Base-by-base conservation (phyloP, 176 grass and related monocot genomes). In the Leersia perrieri region DNA sequence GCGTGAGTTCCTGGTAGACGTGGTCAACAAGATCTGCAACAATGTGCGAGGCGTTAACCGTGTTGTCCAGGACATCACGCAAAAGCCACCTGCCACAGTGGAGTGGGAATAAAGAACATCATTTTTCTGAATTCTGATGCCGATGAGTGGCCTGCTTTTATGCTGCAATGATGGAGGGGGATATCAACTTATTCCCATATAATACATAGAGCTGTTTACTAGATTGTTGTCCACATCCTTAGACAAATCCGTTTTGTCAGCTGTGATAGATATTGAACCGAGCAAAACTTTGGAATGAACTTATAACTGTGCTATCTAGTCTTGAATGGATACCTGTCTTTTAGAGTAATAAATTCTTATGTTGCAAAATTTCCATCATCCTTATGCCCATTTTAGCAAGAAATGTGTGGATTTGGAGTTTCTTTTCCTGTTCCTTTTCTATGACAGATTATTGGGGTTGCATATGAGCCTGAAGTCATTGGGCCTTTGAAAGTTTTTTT, bases 11-110 rank as follows among this genome's bases (percentile, higher is more conserved):
- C 61, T 97, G 33, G 78, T 86, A 11, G 81, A 93, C 23, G 94
- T 97, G 78, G 89, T 91, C 25, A 79, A 83, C 26, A 93, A 97
- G 81, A 97, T 97, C 73, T 93, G 91, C 84, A 91, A 97, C 55
- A 97, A 80, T 14, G 94, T 93, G 34, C 81, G 91, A 10, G 94
- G 87, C 12, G 80, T 97, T 32, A 97, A 97, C 72, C 91, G 89
- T 64, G 94, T 97, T 61, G 83, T 78, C 65, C 68, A 89, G 60
- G 94, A 97, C 74, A 93, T 97, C 49, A 93, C 94, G 45, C 86
- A 89, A n/a, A 97, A 97, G 80, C 94, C 91, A 25, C 89, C 94
- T 27, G 94, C 89, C 1, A 97, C 94, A 2, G 94, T 93, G 58
- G 94, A 97, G 78, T 97, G 94, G 94, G 94, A 93, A 79, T 93